These are phyloP conservation scores for Irpex lacteus DNA, from an alignment of 1,284 basidiomycete genomes.

Conservation along the genomic window DNA sequence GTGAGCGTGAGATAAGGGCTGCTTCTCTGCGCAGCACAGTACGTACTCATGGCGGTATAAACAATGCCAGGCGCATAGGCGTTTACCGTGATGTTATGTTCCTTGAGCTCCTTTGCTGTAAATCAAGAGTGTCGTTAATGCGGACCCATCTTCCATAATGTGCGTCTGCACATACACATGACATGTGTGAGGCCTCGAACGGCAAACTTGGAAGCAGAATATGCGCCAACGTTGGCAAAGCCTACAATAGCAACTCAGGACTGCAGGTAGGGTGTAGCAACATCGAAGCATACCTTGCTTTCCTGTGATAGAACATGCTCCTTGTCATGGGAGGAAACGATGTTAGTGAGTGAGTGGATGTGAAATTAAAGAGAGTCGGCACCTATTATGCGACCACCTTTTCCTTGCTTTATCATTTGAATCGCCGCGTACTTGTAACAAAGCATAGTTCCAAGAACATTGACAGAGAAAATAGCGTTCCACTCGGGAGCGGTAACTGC, in stretches of 20 bases:
- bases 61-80: slow-evolving; percentile 19
- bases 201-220: slow-evolving; percentile 27
- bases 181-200: slow-evolving; percentile 26
- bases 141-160: neutral
- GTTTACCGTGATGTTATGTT: slow-evolving; percentile 20
- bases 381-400: slow-evolving; percentile 29
- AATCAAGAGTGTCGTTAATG: neutral
- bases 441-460: slow-evolving; percentile 28
- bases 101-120: slow-evolving; percentile 16
- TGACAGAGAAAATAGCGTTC: slow-evolving; percentile 18
- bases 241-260: slow-evolving; percentile 1
- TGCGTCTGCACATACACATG: slow-evolving; percentile 10
- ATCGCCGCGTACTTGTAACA: slow-evolving; percentile 30
- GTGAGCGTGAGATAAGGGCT: neutral
- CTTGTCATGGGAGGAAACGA: neutral
- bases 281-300: neutral
- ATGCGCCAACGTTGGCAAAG: slow-evolving; percentile 9
- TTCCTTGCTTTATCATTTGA: slow-evolving; percentile 30
- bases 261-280: neutral
- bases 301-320: neutral
- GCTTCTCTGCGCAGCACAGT: neutral
- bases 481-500: neutral
- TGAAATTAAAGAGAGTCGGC: neutral
- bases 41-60: slow-evolving; percentile 17
- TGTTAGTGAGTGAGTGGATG: neutral